A percentile compares a stretch with the other conserved stretches of the same genome.
phyloP scores from a whole-genome alignment of 768 basidiomycete genomes.

The Dioszegia aurantiaca region DNA sequence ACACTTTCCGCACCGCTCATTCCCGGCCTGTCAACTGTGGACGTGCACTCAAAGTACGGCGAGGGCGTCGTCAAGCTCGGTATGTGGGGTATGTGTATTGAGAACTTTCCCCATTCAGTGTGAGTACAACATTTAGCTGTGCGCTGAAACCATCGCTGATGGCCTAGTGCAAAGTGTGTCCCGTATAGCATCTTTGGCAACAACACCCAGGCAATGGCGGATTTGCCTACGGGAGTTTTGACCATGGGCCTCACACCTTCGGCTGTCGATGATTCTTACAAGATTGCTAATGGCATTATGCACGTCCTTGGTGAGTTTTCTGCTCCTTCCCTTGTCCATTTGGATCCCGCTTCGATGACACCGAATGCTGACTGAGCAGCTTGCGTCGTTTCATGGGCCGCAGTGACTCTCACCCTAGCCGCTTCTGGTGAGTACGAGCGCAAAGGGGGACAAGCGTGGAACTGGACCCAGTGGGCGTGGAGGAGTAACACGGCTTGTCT shows the following conservation, averaged over 20 bases:
- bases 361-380: constrained; percentile 15
- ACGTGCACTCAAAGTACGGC: constrained; percentile 15
- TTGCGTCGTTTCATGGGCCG: constrained; percentile 19
- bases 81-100: constrained; percentile 42
- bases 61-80: constrained; percentile 25
- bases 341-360: too few relatives aligned
- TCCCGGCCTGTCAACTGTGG: constrained; percentile 24
- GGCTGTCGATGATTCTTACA: constrained; percentile 19
- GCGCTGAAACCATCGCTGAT: background rate
- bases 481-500: constrained; percentile 12
- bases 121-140: constrained; percentile 12
- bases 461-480: constrained; percentile 37
- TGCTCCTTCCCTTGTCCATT: too few relatives aligned
- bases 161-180: constrained; percentile 1
- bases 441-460: constrained; percentile 22
- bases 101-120: constrained; percentile 16
- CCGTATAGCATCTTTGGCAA: constrained; percentile 9
- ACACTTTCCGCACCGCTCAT: constrained; percentile 36
- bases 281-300: constrained; percentile 27
- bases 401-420: constrained; percentile 31
- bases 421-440: constrained; percentile 29
- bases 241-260: constrained; percentile 11
- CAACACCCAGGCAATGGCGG: constrained; percentile 2
- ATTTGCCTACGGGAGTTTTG: constrained; percentile 7
- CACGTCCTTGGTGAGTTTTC: constrained; percentile 27